phyloP scores from a whole-genome alignment of 108 stramenopile species.

The Skeletonema menzelii region DNA sequence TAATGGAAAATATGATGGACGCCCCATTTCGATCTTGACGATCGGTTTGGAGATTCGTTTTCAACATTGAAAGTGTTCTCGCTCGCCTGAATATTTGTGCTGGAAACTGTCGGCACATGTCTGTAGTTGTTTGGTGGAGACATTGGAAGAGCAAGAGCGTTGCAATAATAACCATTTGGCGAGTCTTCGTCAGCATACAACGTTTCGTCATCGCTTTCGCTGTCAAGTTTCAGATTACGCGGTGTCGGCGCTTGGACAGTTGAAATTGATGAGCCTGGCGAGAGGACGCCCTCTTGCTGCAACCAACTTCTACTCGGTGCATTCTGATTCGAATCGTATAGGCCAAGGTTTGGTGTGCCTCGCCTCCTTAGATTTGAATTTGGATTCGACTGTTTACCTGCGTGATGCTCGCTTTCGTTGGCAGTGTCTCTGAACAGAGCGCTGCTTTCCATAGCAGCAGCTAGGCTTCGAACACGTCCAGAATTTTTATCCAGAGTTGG shows the following conservation, averaged over 20 bases:
- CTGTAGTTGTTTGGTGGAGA: conserved; percentile 6
- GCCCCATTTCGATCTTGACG: conserved; percentile 36
- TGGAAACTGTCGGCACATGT: neutral
- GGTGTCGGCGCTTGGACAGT: conserved; percentile 39
- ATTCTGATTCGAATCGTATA: neutral
- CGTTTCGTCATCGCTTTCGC: conserved; percentile 9
- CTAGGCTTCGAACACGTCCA: neutral
- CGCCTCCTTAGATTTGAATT: neutral
- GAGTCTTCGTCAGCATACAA: conserved; percentile 8
- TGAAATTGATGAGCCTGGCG: conserved; percentile 43
- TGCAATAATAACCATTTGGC: conserved; percentile 12
- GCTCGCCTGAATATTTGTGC: neutral
- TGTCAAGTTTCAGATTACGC: conserved; percentile 31
- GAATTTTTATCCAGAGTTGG: neutral
- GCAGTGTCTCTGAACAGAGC: neutral
- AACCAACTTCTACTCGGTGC: neutral
- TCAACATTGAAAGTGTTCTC: neutral
- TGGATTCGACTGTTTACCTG: neutral
- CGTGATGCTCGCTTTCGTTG: neutral
- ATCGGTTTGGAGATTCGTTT: conserved; percentile 3
- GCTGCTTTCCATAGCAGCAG: neutral
- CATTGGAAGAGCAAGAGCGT: conserved; percentile 41
- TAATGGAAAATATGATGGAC: conserved; percentile 38
- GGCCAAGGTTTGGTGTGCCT: neutral
- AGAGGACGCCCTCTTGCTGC: conserved; percentile 19